Conservation (phyloP, 176 grass and related monocot species). For the Triticum urartu region DNA sequence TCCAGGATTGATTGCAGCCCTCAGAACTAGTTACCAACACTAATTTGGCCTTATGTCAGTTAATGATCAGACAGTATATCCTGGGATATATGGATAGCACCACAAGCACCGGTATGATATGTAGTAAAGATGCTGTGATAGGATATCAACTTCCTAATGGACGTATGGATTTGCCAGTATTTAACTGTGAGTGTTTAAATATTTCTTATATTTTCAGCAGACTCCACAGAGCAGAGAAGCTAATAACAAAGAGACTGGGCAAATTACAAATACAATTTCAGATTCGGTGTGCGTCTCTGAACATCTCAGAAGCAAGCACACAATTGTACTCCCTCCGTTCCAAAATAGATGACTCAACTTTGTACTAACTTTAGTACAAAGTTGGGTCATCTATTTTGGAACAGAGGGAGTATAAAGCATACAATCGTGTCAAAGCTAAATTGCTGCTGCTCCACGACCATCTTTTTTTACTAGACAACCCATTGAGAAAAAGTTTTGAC, state of each 20-base stretch:
- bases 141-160: background rate
- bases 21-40: slow-evolving; percentile 27
- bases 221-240: background rate
- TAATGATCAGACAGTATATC: slow-evolving; percentile 5
- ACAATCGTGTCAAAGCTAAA: background rate
- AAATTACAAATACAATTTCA: background rate
- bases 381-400: too few species aligned
- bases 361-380: too few species aligned
- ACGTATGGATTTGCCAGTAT: background rate
- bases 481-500: background rate
- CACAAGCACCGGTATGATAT: background rate
- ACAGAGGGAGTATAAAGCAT: background rate
- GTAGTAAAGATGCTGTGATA: background rate
- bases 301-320: background rate
- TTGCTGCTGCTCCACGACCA: background rate
- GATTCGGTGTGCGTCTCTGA: background rate
- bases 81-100: background rate
- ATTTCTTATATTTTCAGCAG: background rate
- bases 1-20: slow-evolving; percentile 33
- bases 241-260: background rate
- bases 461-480: background rate
- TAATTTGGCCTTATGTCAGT: slow-evolving; percentile 23
- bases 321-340: background rate
- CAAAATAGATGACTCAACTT: too few species aligned
- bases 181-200: background rate